These are phyloP conservation scores for Linaria vulgaris DNA, from an alignment of 257 asterid genomes.

Conservation along the genomic window DNA sequence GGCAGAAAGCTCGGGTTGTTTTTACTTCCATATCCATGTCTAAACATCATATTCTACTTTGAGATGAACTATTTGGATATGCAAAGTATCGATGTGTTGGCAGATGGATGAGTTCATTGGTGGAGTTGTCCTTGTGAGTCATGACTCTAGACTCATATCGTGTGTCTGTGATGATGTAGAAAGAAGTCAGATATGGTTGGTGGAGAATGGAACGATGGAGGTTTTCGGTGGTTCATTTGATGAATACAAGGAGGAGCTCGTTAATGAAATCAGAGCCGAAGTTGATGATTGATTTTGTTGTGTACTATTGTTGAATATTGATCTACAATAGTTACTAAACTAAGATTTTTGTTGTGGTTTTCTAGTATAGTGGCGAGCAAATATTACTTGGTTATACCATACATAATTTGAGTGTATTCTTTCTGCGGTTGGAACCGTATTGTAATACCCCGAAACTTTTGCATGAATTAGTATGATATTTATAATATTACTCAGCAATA, in stretches of 20 bases:
- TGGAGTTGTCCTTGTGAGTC: conserved; percentile 56
- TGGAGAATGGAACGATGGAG: conserved; percentile 44
- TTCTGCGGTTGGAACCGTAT: background rate
- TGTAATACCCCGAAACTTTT: no score
- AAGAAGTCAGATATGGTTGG: conserved; percentile 45
- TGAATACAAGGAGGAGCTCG: conserved; percentile 43
- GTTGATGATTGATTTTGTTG: conserved; percentile 38
- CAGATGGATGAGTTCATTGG: conserved; percentile 76
- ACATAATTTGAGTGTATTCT: background rate
- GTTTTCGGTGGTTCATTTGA: conserved; percentile 35
- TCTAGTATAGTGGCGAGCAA: background rate
- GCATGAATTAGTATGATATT: no score
- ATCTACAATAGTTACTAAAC: background rate
- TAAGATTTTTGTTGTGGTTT: conserved; percentile 10
- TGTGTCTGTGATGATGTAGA: conserved; percentile 48
- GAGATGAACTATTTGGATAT: conserved; percentile 72
- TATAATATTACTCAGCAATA: no score
- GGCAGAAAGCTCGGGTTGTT: conserved; percentile 69
- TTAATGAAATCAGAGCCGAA: conserved; percentile 43
- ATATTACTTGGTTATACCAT: background rate
- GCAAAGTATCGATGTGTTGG: conserved; percentile 73
- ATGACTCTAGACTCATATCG: conserved; percentile 45
- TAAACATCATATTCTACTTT: conserved; percentile 60
- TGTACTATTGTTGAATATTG: background rate
- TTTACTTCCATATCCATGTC: conserved; percentile 79